Percentiles rank a stretch among this genome's conserved stretches.
These are phyloP conservation scores for Gamarada debralockiae DNA, from an alignment of 495 filamentous ascomycete genomes.

Conservation along the genomic window DNA sequence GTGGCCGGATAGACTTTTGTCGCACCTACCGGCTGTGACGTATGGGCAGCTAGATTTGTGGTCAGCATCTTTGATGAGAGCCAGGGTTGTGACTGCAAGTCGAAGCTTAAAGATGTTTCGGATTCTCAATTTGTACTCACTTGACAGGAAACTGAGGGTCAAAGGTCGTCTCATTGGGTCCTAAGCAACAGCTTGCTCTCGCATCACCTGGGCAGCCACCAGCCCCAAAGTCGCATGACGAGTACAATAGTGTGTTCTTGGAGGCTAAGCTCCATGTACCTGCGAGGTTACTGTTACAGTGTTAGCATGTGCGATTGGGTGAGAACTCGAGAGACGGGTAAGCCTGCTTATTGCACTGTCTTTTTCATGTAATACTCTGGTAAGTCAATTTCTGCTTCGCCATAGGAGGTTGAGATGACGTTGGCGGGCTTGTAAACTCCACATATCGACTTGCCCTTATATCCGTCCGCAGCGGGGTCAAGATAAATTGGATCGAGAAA, in stretches of 20 bases:
- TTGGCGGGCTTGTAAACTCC: conserved; percentile 51
- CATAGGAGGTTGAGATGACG: conserved; percentile 57
- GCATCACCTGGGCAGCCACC: conserved; percentile 25
- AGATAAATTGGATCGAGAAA: conserved; percentile 50
- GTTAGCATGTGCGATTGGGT: not conserved
- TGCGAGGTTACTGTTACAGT: not conserved
- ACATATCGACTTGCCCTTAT: conserved; percentile 56
- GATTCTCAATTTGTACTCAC: too few species aligned
- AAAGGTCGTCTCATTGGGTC: conserved; percentile 4
- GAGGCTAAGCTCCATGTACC: conserved; percentile 33
- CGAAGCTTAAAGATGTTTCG: too few species aligned
- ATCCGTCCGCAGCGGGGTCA: conserved; percentile 45
- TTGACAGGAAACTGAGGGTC: not conserved
- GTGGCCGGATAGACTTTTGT: conserved; percentile 26
- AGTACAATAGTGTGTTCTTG: conserved; percentile 31
- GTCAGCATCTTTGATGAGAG: conserved; percentile 23
- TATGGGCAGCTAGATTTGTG: conserved; percentile 40
- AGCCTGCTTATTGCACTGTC: conserved; percentile 49
- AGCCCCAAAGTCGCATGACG: conserved; percentile 36
- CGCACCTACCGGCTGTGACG: conserved; percentile 35
- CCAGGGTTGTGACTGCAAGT: conserved; percentile 16
- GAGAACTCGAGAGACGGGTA: too few species aligned
- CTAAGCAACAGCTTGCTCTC: conserved; percentile 6
- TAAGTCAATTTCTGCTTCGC: conserved; percentile 44
- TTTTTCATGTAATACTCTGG: conserved; percentile 48